These are phyloP conservation scores for Dryas octopetala DNA, from an alignment of 306 rosid genomes.

Conservation along the genomic window DNA sequence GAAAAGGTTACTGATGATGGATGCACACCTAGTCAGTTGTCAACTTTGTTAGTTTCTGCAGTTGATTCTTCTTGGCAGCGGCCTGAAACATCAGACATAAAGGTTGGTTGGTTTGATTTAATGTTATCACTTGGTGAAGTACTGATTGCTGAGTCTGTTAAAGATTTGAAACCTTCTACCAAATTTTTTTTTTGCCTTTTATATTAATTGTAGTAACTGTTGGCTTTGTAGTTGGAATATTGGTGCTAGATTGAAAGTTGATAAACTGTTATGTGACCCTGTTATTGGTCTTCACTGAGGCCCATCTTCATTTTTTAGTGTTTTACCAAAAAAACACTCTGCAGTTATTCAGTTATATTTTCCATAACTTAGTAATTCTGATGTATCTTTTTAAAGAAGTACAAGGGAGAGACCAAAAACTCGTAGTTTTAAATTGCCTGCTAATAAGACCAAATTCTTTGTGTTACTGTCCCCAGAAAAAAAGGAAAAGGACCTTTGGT, in stretches of 20 bases:
- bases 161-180: neutral
- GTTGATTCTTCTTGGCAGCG: slow-evolving; percentile 70
- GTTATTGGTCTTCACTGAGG: neutral
- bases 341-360: neutral
- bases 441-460: no score
- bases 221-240: neutral
- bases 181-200: neutral
- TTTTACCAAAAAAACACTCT: neutral
- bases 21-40: slow-evolving; percentile 67
- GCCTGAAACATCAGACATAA: slow-evolving; percentile 69
- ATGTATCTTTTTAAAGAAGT: no score
- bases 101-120: slow-evolving; percentile 72
- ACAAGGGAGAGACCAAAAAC: no score
- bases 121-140: slow-evolving; percentile 6
- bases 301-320: neutral
- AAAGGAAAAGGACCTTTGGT: no score
- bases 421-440: no score
- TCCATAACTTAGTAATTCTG: no score
- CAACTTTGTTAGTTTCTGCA: slow-evolving; percentile 65
- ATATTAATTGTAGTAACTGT: neutral
- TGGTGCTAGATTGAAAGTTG: neutral
- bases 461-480: no score
- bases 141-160: neutral
- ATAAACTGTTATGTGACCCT: neutral
- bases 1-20: slow-evolving; percentile 78